Evolutionary conservation across 768 basidiomycete species (phyloP).

Genomic region (Termitomyces sp.): DNA sequence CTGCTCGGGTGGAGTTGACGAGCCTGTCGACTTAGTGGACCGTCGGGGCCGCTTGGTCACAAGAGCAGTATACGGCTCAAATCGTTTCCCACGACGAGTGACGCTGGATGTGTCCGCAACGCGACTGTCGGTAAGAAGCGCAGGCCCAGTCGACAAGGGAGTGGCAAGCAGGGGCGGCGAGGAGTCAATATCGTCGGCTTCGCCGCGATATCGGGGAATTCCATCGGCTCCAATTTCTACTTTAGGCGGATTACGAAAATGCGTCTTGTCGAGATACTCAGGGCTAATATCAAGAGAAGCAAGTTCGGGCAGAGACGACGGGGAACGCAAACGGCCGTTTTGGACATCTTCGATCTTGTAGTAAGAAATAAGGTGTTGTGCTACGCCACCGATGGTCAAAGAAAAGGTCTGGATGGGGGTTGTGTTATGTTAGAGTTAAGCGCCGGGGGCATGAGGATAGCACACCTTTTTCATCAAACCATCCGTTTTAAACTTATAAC

Average conservation of each 20-base stretch:
- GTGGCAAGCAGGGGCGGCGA: conserved; percentile 37
- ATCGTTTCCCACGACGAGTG: conserved; percentile 14
- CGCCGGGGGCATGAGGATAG: conserved; percentile 4
- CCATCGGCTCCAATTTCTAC: conserved; percentile 86
- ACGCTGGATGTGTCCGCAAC: conserved; percentile 25
- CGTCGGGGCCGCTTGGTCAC: conserved; percentile 13
- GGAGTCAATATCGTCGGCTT: conserved; percentile 67
- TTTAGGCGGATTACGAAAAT: conserved; percentile 88
- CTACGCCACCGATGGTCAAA: conserved; percentile 75
- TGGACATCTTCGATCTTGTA: conserved; percentile 92
- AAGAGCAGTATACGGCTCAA: conserved; percentile 12
- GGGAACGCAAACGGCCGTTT: conserved; percentile 81
- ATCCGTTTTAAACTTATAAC: conserved; percentile 87
- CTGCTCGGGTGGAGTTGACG: conserved; percentile 10
- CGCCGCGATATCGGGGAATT: conserved; percentile 75
- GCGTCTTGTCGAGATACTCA: conserved; percentile 85
- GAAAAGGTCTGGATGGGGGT: conserved; percentile 73
- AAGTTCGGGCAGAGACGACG: conserved; percentile 85
- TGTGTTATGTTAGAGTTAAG: conserved; percentile 5
- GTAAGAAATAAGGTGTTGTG: conserved; percentile 93
- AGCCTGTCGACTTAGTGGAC: conserved; percentile 11
- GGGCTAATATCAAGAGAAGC: conserved; percentile 82
- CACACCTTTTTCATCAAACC: conserved; percentile 97
- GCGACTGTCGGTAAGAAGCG: conserved; percentile 47
- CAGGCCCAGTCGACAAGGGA: conserved; percentile 41